Conservation (phyloP, 306 rosid species). For the Cicer chorassanicum region DNA sequence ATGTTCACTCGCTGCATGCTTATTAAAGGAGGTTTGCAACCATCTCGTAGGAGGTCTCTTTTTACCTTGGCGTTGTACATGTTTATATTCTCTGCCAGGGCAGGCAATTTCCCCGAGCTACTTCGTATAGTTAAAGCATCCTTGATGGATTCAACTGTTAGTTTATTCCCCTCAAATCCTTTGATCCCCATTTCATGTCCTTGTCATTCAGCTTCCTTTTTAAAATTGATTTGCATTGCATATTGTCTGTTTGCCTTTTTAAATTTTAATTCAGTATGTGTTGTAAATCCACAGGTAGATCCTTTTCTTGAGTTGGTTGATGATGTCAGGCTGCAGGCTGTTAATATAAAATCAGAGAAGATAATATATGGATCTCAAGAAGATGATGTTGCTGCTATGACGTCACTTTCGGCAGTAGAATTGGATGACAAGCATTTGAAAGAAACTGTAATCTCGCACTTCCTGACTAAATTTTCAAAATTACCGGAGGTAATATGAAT, state of each 20-base stretch:
- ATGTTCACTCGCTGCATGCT: slow-evolving; percentile 39
- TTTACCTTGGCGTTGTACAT: slow-evolving; percentile 83
- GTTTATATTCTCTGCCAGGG: slow-evolving; percentile 83
- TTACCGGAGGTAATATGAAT: slow-evolving; percentile 71
- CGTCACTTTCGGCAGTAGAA: slow-evolving; percentile 60
- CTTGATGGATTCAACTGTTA: slow-evolving; percentile 58
- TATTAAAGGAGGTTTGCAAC: slow-evolving; percentile 73
- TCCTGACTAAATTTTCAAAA: slow-evolving; percentile 67
- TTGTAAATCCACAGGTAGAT: slow-evolving; percentile 69
- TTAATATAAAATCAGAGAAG: slow-evolving; percentile 55
- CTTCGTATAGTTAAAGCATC: slow-evolving; percentile 72
- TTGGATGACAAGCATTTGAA: slow-evolving; percentile 68
- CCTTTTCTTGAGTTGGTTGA: slow-evolving; percentile 80
- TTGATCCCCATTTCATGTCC: slow-evolving; percentile 29
- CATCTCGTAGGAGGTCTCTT: slow-evolving; percentile 86
- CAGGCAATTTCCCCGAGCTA: slow-evolving; percentile 65
- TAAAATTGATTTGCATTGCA: slow-evolving; percentile 11
- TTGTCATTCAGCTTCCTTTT: slow-evolving; percentile 37
- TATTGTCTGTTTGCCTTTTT: neutral
- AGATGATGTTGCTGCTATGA: slow-evolving; percentile 68
- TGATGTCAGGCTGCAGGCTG: slow-evolving; percentile 70
- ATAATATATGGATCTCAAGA: slow-evolving; percentile 63
- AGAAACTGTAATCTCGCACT: slow-evolving; percentile 69
- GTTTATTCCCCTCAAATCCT: slow-evolving; percentile 38
- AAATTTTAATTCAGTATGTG: slow-evolving; percentile 11